Percentiles rank a stretch among this genome's conserved stretches.
Evolutionary conservation across 2,329 filamentous ascomycete species (phyloP).

Genomic region (Penicillium sp.): DNA sequence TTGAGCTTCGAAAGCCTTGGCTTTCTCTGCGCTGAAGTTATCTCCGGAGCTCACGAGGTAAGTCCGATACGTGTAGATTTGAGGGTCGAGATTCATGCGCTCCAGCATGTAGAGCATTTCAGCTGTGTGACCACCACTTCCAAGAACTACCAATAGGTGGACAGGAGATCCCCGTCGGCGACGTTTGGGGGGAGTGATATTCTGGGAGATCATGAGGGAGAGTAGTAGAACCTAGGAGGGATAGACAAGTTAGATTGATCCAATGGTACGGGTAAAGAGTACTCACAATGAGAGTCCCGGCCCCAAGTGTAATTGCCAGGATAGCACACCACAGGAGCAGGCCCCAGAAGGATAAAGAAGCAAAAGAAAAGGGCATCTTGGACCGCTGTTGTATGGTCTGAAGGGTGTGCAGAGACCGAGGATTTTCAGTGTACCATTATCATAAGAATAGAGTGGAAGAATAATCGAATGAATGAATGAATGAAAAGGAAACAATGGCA

Average conservation of each 20-base stretch:
- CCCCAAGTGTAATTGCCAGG: not conserved
- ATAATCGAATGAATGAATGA: no score
- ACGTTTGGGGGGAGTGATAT: constrained; percentile 23
- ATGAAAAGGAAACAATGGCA: not conserved
- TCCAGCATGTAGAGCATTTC: constrained; percentile 85
- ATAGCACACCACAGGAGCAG: not conserved
- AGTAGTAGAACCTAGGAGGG: constrained; percentile 20
- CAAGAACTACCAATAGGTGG: constrained; percentile 72
- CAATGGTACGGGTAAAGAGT: not conserved
- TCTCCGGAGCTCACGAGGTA: constrained; percentile 77
- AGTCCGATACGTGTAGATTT: constrained; percentile 57
- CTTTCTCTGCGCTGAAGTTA: constrained; percentile 56
- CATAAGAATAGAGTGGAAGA: not conserved
- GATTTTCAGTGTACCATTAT: not conserved
- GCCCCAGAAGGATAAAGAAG: not conserved
- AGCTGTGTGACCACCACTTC: constrained; percentile 85
- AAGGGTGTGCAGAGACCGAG: not conserved
- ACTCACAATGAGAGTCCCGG: not conserved
- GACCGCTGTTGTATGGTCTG: not conserved
- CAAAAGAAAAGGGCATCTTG: not conserved
- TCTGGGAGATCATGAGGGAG: constrained; percentile 26
- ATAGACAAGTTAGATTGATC: constrained; percentile 7
- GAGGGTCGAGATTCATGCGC: constrained; percentile 43
- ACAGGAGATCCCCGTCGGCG: constrained; percentile 31
- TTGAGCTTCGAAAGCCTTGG: constrained; percentile 54